phyloP scores from a whole-genome alignment of 805 yeast species.

The Candida quercuum region DNA sequence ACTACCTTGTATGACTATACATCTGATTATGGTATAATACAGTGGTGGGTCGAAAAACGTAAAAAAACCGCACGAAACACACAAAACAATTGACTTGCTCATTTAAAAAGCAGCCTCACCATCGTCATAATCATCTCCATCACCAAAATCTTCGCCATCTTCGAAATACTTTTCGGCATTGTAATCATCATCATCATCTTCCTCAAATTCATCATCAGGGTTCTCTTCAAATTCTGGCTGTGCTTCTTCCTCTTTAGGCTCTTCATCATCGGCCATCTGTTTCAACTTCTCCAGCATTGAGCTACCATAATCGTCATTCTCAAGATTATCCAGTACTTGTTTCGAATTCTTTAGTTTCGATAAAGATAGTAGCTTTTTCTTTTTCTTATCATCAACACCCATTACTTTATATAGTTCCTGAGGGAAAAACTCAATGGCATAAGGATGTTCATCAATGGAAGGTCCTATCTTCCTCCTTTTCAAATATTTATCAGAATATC shows the following conservation, averaged over 20 bases:
- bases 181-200: slow-evolving; percentile 59
- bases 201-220: slow-evolving; percentile 53
- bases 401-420: slow-evolving; percentile 68
- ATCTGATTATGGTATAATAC: not conserved
- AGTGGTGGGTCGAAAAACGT: too few species aligned
- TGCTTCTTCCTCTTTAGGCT: slow-evolving; percentile 33
- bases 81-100: too few species aligned
- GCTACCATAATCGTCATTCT: slow-evolving; percentile 24
- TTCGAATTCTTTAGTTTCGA: slow-evolving; percentile 26
- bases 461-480: slow-evolving; percentile 66
- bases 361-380: slow-evolving; percentile 41
- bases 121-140: slow-evolving; percentile 47
- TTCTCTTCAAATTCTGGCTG: slow-evolving; percentile 36
- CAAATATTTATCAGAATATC: slow-evolving; percentile 78
- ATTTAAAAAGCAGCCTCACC: slow-evolving; percentile 51
- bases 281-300: slow-evolving; percentile 44
- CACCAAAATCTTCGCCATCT: slow-evolving; percentile 48
- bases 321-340: slow-evolving; percentile 18
- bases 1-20: not conserved
- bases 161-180: slow-evolving; percentile 61
- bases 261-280: slow-evolving; percentile 43
- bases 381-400: slow-evolving; percentile 54
- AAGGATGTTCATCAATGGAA: slow-evolving; percentile 76
- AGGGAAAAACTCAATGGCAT: slow-evolving; percentile 66
- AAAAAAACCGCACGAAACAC: too few species aligned